Conservation (phyloP, 495 filamentous ascomycete genomes). For the Eremomyces bilateralis region DNA sequence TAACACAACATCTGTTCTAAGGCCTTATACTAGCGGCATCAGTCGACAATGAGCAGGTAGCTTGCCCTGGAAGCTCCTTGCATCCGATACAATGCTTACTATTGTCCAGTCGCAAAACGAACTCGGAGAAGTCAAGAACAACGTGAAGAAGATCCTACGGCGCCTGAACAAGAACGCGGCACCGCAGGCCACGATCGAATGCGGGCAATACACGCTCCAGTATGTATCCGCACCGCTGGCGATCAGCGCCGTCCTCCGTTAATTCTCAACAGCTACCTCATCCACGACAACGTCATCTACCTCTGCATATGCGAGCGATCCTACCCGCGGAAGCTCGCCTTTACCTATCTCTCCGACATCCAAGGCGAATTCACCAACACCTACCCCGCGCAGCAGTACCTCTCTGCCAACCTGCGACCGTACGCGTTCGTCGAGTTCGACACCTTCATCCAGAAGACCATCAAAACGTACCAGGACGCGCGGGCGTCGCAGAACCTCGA, state of each 20-base stretch:
- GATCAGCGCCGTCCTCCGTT: too few relatives aligned
- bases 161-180: slow-evolving; percentile 71
- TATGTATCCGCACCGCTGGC: slow-evolving; percentile 21
- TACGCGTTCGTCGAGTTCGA: slow-evolving; percentile 98
- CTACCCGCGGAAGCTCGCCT: slow-evolving; percentile 94
- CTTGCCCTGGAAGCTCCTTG: background rate
- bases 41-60: slow-evolving; percentile 69
- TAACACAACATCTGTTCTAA: slow-evolving; percentile 16
- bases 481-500: slow-evolving; percentile 73
- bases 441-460: slow-evolving; percentile 83
- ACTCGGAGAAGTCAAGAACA: slow-evolving; percentile 69
- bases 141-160: slow-evolving; percentile 76
- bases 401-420: slow-evolving; percentile 53
- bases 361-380: slow-evolving; percentile 71
- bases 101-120: slow-evolving; percentile 41
- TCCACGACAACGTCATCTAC: slow-evolving; percentile 65
- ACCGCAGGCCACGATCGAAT: slow-evolving; percentile 79
- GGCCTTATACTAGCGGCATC: slow-evolving; percentile 89
- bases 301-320: slow-evolving; percentile 79
- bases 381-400: slow-evolving; percentile 51
- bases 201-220: slow-evolving; percentile 70
- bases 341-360: slow-evolving; percentile 93
- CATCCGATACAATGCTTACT: slow-evolving; percentile 4
- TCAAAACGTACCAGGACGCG: slow-evolving; percentile 82
- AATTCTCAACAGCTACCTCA: slow-evolving; percentile 82